Percentiles rank a stretch among this genome's conserved stretches.
phyloP scores from a whole-genome alignment of 441 rosid genomes.

The Pelargonium cotyledonis region DNA sequence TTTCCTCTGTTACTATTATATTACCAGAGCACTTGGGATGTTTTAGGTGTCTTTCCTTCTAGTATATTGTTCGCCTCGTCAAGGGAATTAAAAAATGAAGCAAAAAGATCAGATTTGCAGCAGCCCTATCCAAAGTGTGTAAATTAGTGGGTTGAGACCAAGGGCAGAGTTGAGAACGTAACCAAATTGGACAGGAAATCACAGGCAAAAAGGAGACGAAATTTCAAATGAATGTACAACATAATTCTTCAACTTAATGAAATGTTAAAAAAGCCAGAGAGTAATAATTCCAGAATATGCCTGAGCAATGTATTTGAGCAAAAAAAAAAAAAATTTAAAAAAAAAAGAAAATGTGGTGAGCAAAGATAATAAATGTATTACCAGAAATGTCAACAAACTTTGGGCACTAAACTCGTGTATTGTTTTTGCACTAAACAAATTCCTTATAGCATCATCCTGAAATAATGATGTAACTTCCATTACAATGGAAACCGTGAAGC shows the following conservation, averaged over 20 bases:
- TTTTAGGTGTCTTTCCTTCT: neutral
- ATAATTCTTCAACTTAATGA: neutral
- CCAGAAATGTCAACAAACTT: constrained; percentile 91
- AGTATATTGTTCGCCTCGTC: neutral
- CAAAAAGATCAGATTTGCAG: neutral
- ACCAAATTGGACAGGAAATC: neutral
- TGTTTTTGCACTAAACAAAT: constrained; percentile 96
- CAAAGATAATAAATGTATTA: constrained; percentile 25
- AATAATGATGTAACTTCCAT: constrained; percentile 13
- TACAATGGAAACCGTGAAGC: constrained; percentile 11
- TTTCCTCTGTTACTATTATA: too few relatives aligned
- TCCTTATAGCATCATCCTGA: constrained; percentile 99
- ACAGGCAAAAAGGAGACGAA: neutral
- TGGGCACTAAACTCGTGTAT: constrained; percentile 94
- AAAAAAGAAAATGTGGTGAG: neutral
- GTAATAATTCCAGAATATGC: constrained; percentile 1
- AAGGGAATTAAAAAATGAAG: neutral
- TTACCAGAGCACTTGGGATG: too few relatives aligned
- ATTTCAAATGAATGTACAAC: neutral
- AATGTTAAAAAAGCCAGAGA: neutral
- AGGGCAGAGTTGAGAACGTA: neutral
- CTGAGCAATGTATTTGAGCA: constrained; percentile 7
- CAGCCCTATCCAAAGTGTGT: neutral
- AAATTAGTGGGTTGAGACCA: neutral
- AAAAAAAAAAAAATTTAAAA: neutral